These are phyloP conservation scores for Corynespora cassiicola DNA, from an alignment of 2,329 filamentous ascomycete genomes.

Conservation along the genomic window DNA sequence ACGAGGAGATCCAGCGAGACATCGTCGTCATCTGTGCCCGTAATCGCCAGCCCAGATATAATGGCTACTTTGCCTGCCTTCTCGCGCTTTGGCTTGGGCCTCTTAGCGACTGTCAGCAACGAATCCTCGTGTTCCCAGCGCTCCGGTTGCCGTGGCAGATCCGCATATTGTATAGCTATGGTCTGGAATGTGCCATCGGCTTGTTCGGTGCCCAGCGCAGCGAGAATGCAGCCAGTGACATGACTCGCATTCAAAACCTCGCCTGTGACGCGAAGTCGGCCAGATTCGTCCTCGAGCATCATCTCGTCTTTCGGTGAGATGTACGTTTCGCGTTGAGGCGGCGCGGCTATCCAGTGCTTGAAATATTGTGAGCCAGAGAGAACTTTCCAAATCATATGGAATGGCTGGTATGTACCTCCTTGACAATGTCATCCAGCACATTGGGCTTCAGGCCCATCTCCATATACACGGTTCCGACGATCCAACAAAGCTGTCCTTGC, in stretches of 20 bases:
- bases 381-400: neutral
- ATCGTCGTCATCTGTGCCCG: conserved; percentile 75
- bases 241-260: conserved; percentile 71
- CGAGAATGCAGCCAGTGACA: conserved; percentile 91
- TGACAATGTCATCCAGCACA: conserved; percentile 91
- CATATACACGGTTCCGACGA: conserved; percentile 94
- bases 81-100: conserved; percentile 47
- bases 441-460: conserved; percentile 96
- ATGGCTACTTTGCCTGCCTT: conserved; percentile 78
- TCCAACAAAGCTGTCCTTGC: conserved; percentile 95
- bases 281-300: conserved; percentile 96
- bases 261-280: conserved; percentile 81
- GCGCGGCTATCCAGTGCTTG: conserved; percentile 87
- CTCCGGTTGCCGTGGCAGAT: conserved; percentile 80
- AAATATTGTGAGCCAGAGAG: conserved; percentile 11
- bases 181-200: conserved; percentile 90
- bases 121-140: conserved; percentile 75
- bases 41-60: conserved; percentile 86
- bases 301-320: conserved; percentile 70
- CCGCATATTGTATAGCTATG: conserved; percentile 86
- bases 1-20: conserved; percentile 78
- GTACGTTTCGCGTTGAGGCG: conserved; percentile 79
- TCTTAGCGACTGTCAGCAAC: conserved; percentile 42
- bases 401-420: conserved; percentile 67
- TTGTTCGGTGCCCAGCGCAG: conserved; percentile 95